Evolutionary conservation across 768 basidiomycete genomes (phyloP).

Genomic region (Pleurotus tuber-regium): DNA sequence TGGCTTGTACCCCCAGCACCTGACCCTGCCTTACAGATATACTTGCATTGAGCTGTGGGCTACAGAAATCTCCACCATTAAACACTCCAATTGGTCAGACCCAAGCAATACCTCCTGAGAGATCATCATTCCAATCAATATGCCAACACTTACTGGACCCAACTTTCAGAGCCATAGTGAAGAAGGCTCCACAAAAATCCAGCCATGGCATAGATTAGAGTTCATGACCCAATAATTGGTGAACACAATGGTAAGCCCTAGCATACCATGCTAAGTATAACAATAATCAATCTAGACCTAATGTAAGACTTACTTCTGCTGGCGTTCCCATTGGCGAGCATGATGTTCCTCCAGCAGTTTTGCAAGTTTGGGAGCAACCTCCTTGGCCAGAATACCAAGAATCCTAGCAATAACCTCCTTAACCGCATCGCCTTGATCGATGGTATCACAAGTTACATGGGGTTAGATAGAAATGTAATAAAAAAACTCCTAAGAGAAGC

Average conservation of each 20-base stretch:
- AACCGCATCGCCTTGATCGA: not conserved
- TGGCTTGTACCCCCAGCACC: constrained; percentile 14
- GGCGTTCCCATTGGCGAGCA: not conserved
- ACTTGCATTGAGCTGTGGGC: constrained; percentile 19
- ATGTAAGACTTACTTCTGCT: not conserved
- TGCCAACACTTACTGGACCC: constrained; percentile 24
- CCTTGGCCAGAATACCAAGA: not conserved
- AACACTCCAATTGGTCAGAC: constrained; percentile 19
- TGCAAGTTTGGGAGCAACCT: not conserved
- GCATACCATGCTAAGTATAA: not conserved
- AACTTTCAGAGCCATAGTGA: constrained; percentile 24
- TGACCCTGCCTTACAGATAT: constrained; percentile 20
- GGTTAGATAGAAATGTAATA: too few species aligned
- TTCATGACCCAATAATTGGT: not conserved
- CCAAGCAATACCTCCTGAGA: constrained; percentile 16
- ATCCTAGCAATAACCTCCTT: not conserved
- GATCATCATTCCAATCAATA: constrained; percentile 22
- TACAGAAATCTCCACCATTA: constrained; percentile 19
- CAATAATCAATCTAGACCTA: not conserved
- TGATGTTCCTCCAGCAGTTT: not conserved
- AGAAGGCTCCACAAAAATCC: constrained; percentile 22
- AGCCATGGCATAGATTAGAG: constrained; percentile 10
- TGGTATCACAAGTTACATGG: not conserved
- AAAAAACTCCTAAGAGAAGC: too few species aligned
- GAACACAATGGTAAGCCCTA: constrained; percentile 3